Conservation (phyloP, 1,284 basidiomycete species). For the Bjerkandera adusta region DNA sequence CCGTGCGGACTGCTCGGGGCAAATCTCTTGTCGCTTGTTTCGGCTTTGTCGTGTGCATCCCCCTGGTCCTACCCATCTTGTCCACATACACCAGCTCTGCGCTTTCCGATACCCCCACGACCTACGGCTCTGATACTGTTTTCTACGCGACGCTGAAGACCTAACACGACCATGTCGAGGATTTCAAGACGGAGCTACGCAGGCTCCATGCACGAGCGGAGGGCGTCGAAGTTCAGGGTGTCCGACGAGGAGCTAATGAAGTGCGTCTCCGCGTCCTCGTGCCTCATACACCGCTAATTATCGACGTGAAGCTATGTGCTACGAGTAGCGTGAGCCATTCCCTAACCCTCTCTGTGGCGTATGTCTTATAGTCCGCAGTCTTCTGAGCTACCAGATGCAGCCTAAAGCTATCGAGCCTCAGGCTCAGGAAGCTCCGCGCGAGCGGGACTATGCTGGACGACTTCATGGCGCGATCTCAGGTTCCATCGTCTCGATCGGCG, state of each 20-base stretch:
- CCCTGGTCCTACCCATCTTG: too few species aligned
- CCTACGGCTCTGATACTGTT: too few species aligned
- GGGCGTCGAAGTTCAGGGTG: constrained; percentile 70
- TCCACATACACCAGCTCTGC: too few species aligned
- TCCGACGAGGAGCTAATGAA: constrained; percentile 81
- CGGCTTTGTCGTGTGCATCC: too few species aligned
- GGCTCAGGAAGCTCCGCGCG: constrained; percentile 39
- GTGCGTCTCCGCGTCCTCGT: constrained; percentile 42
- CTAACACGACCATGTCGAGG: constrained; percentile 8
- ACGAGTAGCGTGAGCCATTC: constrained; percentile 65
- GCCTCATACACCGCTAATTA: constrained; percentile 11
- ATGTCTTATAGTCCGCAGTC: constrained; percentile 36
- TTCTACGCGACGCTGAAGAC: too few species aligned
- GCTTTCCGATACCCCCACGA: too few species aligned
- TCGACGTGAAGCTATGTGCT: constrained; percentile 60
- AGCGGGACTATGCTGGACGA: constrained; percentile 59
- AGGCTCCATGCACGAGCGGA: constrained; percentile 59
- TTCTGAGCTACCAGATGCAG: constrained; percentile 66
- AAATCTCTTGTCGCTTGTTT: too few species aligned
- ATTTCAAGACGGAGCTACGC: constrained; percentile 66
- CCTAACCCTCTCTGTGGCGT: constrained; percentile 13
- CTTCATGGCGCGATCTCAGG: constrained; percentile 69
- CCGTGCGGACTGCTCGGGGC: too few species aligned
- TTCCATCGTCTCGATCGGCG: constrained; percentile 75
- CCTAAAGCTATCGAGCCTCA: constrained; percentile 51